Base-by-base conservation (phyloP, 2,329 filamentous ascomycete genomes). In the Ilyonectria destructans region DNA sequence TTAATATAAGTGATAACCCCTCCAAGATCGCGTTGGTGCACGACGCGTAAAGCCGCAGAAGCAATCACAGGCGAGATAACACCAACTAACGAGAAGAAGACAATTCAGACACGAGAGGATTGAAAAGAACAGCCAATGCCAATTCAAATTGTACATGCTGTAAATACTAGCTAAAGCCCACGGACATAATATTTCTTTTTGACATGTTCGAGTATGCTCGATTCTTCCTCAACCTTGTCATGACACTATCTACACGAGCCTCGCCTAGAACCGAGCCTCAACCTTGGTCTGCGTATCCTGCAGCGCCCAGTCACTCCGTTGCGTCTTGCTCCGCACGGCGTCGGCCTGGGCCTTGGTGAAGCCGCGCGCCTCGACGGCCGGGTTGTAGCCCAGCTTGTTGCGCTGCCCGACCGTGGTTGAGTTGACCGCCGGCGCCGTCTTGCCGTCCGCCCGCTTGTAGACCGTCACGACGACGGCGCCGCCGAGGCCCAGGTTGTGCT, bases 401-500 rank as follows among this genome's bases (percentile, higher is more conserved):
- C 82, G 80, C 84, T 86, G 89, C 2, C 86, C 93, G 2, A 97
- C 88, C 54, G 88, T 86, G 4, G 85, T 88, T 59, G 88, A 89
- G 21, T 89, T 86, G 5, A 97, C 80, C 40, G 85, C 83, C 4
- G 84, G 83, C 3, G 91, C 91, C 63, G 83, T 85, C 80, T 88
- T 85, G 12, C 94, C 93, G 80, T 98, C 96, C 1, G 92, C 92
- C 17, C 95, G 89, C 82, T 90, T 91, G 82, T 98, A 98, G 3
- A 98, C 93, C 0, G 94, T 96, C 23, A 96, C 93, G 1, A 98
- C 95, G 2, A 91, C 95, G 3, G 95, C 96, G 62, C 96, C 96
- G 15, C 96, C 96, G 6, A 98, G 86, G 0, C 96, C 96, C 1
- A 98, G 87, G 78, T 98, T 98, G 80, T 98, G 96, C 85, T 98